These are phyloP conservation scores for Nicotiana obtusifolia DNA, from an alignment of 257 asterid genomes.

Conservation along the genomic window DNA sequence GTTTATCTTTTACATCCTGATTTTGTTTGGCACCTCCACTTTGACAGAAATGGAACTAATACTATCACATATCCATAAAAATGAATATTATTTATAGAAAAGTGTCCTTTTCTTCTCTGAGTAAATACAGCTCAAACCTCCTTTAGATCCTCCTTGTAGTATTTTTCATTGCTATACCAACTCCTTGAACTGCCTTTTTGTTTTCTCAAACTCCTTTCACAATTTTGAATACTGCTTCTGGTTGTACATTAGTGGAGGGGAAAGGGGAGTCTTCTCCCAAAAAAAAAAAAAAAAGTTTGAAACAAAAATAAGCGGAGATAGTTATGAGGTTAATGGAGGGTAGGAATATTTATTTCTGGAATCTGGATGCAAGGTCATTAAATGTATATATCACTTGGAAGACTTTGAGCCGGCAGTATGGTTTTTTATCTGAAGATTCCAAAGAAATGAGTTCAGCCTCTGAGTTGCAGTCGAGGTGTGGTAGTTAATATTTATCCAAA, in stretches of 20 bases:
- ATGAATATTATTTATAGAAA: not conserved
- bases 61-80: not conserved
- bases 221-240: not conserved
- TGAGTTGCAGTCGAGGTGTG: not conserved
- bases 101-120: not conserved
- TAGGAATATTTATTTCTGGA: not conserved
- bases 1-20: not conserved
- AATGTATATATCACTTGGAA: not conserved
- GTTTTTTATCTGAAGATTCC: not conserved
- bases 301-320: not conserved
- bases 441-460: not conserved
- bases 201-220: not conserved
- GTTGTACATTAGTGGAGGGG: not conserved
- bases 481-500: not conserved
- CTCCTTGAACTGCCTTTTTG: not conserved
- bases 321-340: not conserved
- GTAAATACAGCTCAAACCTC: not conserved
- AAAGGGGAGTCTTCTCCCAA: not conserved
- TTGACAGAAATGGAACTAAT: not conserved
- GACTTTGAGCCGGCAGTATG: not conserved
- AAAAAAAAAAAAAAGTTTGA: not conserved
- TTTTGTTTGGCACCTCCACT: not conserved
- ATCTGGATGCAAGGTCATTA: not conserved
- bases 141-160: not conserved
- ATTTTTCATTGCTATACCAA: not conserved